These are phyloP conservation scores for Cyberlindnera euphorbiiphila DNA, from an alignment of 805 yeast genomes.

Conservation along the genomic window DNA sequence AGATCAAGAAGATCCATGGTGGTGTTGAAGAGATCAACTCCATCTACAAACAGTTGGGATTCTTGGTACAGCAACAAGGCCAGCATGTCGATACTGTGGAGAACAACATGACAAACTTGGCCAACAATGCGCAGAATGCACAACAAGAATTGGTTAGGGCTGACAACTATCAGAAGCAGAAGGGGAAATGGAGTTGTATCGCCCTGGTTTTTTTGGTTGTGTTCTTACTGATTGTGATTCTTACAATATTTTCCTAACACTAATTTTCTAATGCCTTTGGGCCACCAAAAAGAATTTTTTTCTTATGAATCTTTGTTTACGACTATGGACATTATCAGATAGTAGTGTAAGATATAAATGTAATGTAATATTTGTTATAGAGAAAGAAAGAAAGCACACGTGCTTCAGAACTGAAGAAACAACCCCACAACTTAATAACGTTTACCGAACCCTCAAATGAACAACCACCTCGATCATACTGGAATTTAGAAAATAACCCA, in stretches of 20 bases:
- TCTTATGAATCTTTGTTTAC: too few species aligned
- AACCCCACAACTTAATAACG: too few species aligned
- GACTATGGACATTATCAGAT: too few species aligned
- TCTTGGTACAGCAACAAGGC: slow-evolving; percentile 80
- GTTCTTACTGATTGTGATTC: slow-evolving; percentile 52
- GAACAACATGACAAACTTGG: slow-evolving; percentile 63
- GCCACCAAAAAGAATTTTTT: too few species aligned
- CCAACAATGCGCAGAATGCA: slow-evolving; percentile 65
- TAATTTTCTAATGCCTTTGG: too few species aligned
- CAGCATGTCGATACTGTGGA: slow-evolving; percentile 80
- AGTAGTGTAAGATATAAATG: too few species aligned
- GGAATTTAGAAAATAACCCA: too few species aligned
- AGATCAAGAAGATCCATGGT: slow-evolving; percentile 64
- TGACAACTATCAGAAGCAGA: slow-evolving; percentile 64
- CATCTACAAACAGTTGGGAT: slow-evolving; percentile 77
- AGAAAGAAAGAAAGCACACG: too few species aligned
- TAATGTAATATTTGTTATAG: background rate
- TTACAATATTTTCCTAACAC: slow-evolving; percentile 38
- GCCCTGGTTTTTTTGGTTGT: slow-evolving; percentile 55
- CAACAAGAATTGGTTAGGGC: slow-evolving; percentile 69
- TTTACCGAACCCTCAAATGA: too few species aligned
- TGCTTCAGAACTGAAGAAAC: too few species aligned
- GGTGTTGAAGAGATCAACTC: slow-evolving; percentile 84
- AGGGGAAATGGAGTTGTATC: slow-evolving; percentile 72
- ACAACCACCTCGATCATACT: too few species aligned